Evolutionary conservation across 345 rosid species (phyloP).

Genomic region (Pistacia vera): DNA sequence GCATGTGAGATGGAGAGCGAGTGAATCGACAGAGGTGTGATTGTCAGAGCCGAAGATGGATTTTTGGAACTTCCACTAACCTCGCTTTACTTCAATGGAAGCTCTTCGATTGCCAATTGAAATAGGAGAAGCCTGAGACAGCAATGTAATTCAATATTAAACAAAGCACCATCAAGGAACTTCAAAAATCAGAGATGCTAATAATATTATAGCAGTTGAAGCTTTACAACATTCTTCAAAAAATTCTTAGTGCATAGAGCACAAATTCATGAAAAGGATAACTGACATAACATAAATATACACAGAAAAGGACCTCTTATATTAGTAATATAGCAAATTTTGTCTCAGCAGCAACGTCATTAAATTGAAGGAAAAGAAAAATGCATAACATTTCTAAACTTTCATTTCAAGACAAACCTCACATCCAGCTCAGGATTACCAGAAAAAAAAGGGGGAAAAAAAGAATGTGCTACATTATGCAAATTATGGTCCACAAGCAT

Average conservation of each 20-base stretch:
- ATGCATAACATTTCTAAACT: neutral
- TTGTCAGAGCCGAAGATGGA: too few relatives aligned
- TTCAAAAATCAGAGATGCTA: neutral
- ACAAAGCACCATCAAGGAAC: neutral
- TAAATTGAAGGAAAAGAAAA: neutral
- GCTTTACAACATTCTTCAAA: neutral
- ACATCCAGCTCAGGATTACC: neutral
- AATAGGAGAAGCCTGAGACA: conserved; percentile 49
- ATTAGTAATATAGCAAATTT: neutral
- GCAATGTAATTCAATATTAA: neutral
- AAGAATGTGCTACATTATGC: neutral
- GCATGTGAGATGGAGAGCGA: too few relatives aligned
- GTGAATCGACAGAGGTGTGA: too few relatives aligned
- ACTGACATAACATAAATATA: too few relatives aligned
- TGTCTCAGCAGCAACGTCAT: too few relatives aligned
- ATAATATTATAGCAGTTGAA: neutral
- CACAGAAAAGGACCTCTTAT: too few relatives aligned
- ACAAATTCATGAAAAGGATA: neutral
- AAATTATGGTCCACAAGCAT: neutral
- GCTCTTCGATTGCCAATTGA: conserved; percentile 62
- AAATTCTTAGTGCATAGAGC: neutral
- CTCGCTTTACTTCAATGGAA: conserved; percentile 79
- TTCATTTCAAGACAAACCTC: neutral
- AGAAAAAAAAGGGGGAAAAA: neutral
- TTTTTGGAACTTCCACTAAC: conserved; percentile 27